Evolutionary conservation across 2,329 filamentous ascomycete genomes (phyloP).

Genomic region (Ophiostoma piceae): DNA sequence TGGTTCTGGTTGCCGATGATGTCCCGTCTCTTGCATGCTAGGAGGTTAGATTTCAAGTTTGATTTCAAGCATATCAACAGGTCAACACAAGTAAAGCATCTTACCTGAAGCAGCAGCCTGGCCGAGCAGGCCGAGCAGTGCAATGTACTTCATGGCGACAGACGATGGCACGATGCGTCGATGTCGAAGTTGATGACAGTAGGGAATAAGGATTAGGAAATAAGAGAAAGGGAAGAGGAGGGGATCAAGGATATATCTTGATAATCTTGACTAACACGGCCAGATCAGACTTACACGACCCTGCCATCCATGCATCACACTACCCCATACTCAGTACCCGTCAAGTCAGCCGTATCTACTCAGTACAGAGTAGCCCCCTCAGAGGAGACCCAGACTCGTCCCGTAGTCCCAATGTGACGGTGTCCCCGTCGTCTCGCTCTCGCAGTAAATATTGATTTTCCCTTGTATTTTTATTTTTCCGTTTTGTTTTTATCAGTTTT

Average conservation of each 20-base stretch:
- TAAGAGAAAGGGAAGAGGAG: neutral
- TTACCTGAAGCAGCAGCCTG: neutral
- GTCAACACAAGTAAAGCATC: neutral
- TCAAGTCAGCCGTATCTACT: neutral
- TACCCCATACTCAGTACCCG: neutral
- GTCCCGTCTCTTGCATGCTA: constrained; percentile 1
- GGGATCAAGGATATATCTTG: neutral
- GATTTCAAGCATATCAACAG: neutral
- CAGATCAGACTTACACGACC: too few species aligned
- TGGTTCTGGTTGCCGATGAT: neutral
- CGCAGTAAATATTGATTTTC: neutral
- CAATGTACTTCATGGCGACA: constrained; percentile 2
- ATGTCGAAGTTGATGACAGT: neutral
- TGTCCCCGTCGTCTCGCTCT: neutral
- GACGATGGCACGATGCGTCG: neutral
- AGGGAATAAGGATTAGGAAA: neutral
- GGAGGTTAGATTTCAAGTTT: neutral
- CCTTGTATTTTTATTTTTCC: neutral
- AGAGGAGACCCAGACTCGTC: neutral
- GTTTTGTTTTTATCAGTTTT: neutral
- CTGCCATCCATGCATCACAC: neutral
- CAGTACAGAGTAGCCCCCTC: too few species aligned
- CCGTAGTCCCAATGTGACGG: neutral
- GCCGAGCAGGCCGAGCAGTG: constrained; percentile 2
- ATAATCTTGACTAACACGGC: neutral